phyloP scores from a whole-genome alignment of 805 yeast species.

The Candida awuae region DNA sequence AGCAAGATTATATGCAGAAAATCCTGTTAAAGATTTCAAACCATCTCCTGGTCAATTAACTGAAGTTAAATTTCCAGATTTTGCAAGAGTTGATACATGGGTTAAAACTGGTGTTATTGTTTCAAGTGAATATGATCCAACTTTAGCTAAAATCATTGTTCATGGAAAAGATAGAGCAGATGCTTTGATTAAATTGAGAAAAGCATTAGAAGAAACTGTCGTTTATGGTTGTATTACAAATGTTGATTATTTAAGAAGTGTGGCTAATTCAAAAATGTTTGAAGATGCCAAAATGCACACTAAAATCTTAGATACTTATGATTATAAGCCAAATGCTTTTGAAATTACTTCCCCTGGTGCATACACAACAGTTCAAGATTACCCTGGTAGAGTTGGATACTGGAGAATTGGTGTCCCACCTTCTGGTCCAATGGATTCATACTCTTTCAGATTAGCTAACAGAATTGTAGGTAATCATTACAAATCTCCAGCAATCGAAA shows the following conservation, averaged over 20 bases:
- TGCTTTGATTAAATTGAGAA: constrained; percentile 66
- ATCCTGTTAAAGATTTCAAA: constrained; percentile 88
- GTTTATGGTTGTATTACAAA: constrained; percentile 86
- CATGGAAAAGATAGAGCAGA: constrained; percentile 86
- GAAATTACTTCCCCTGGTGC: constrained; percentile 88
- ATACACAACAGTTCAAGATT: constrained; percentile 93
- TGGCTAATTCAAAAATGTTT: constrained; percentile 80
- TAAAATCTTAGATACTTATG: constrained; percentile 74
- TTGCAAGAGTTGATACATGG: constrained; percentile 97
- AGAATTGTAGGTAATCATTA: constrained; percentile 80
- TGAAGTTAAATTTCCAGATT: constrained; percentile 74
- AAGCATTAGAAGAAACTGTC: constrained; percentile 79
- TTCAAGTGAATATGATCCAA: constrained; percentile 93
- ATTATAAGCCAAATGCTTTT: constrained; percentile 74
- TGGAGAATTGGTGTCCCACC: constrained; percentile 98
- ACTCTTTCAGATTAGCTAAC: constrained; percentile 84
- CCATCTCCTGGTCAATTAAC: constrained; percentile 95
- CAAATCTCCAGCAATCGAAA: constrained; percentile 82
- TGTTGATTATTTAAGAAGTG: constrained; percentile 78
- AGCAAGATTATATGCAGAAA: constrained; percentile 93
- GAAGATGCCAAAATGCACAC: constrained; percentile 78
- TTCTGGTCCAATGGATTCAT: constrained; percentile 96
- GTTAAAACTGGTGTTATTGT: constrained; percentile 78
- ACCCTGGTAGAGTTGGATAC: constrained; percentile 79
- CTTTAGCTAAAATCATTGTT: constrained; percentile 92